Evolutionary conservation across 176 grass and related monocot genomes (phyloP), one percentile per base, ranked within the genome.

Genomic region (Musa troglodytarum): DNA sequence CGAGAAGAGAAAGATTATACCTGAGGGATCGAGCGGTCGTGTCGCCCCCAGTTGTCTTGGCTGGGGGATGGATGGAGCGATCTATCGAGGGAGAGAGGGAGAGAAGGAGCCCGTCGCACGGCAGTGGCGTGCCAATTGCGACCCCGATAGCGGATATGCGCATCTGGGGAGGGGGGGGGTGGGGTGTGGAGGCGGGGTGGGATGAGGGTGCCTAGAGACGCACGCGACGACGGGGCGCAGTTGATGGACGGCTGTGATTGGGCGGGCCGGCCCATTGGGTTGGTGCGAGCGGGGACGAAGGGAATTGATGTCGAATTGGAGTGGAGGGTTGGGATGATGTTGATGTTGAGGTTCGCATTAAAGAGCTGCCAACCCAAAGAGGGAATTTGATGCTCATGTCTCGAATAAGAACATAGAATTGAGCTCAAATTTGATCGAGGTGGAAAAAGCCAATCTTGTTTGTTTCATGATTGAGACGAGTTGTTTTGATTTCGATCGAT

Each of bases 241-340:
- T 10, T 10, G 1, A 25, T 28, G 23, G 63, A 65, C 63, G 63
- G 63, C 16, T 19, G 34, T 43, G 34, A 43, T 43, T 6, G 34
- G 34, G 34, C 3, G 17, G 17, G 51, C 51, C 43, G 5, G 2
- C 15, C 9, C 34, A 51, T 43, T 43, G 19, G 68, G 51, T 65
- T 11, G 9, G 63, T 65, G 63, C 23, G 61, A 26, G 1, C 22
- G 63, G 5, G 63, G 63, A 29, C 13, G 22, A 9, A 10, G 2
- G 12, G 24, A 26, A 65, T 65, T 24, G 63, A 65, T 4, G 63
- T 8, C 22, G 22, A 65, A 2, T 21, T 65, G 23, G 63, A 26
- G 21, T 65, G 21, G 63, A 65, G 63, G 63, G 63, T 12, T 65
- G 63, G 23, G 63, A 65, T 65, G 63, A 65, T 28, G 63, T 65